These are phyloP conservation scores for Fusarium albosuccineum DNA, from an alignment of 2,329 filamentous ascomycete species.

Conservation along the genomic window DNA sequence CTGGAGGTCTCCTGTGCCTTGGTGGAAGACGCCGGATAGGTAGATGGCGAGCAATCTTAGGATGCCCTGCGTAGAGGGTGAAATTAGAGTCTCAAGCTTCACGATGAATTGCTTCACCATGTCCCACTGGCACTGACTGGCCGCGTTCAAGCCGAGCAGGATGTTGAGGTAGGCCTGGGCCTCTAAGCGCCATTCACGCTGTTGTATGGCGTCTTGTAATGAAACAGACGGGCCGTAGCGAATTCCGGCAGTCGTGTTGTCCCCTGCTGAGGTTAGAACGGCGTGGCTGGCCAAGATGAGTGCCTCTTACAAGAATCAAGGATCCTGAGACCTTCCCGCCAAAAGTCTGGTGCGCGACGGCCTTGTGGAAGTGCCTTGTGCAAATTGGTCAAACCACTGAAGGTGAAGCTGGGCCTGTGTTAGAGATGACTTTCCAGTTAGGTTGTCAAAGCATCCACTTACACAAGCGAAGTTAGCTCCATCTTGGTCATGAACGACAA, in stretches of 20 bases:
- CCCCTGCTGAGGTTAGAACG: conserved; percentile 48
- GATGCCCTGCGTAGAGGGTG: conserved; percentile 57
- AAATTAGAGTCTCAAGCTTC: conserved; percentile 62
- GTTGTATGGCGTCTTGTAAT: conserved; percentile 68
- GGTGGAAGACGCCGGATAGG: conserved; percentile 79
- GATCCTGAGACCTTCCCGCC: conserved; percentile 58
- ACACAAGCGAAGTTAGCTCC: conserved; percentile 69
- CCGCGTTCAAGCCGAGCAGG: conserved; percentile 77
- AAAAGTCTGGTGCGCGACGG: conserved; percentile 55
- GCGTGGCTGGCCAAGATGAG: background rate
- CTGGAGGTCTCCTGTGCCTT: conserved; percentile 81
- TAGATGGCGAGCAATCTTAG: conserved; percentile 72
- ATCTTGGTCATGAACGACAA: conserved; percentile 72
- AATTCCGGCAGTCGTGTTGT: conserved; percentile 51
- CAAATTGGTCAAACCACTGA: conserved; percentile 64
- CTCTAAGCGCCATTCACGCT: conserved; percentile 74
- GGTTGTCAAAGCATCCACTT: conserved; percentile 47
- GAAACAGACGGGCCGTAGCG: conserved; percentile 61
- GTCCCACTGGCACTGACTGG: conserved; percentile 78
- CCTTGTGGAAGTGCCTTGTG: conserved; percentile 53
- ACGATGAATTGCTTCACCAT: conserved; percentile 70
- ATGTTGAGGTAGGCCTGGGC: conserved; percentile 78
- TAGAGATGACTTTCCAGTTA: conserved; percentile 14
- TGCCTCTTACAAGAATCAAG: conserved; percentile 60
- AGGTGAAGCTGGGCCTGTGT: conserved; percentile 61